Evolutionary conservation across 768 basidiomycete genomes (phyloP).

Genomic region (Naganishia vaughanmartiniae): DNA sequence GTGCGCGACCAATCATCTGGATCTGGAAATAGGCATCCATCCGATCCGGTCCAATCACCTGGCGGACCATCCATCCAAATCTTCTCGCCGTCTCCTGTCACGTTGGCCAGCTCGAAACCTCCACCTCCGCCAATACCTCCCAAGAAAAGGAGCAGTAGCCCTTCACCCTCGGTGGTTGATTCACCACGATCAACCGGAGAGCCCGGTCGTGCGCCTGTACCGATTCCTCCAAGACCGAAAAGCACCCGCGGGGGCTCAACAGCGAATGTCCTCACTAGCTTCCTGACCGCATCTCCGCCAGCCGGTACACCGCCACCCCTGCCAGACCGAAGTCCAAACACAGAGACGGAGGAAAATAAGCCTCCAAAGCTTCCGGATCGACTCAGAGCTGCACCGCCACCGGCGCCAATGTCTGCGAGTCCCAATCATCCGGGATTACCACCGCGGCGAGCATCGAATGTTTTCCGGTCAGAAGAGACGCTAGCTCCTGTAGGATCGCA

Average conservation of each 20-base stretch:
- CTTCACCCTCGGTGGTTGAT: not conserved
- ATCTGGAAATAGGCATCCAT: not conserved
- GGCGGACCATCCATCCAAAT: not conserved
- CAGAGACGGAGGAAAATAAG: not conserved
- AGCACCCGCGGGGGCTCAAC: not conserved
- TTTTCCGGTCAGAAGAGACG: not conserved
- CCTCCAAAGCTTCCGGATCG: not conserved
- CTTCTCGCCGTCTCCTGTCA: not conserved
- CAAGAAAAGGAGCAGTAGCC: not conserved
- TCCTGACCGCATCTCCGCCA: not conserved
- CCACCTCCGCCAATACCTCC: slow-evolving; percentile 6
- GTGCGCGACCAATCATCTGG: not conserved
- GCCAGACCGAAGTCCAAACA: not conserved
- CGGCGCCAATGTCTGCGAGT: not conserved
- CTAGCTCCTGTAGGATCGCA: not conserved
- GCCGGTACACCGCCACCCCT: not conserved
- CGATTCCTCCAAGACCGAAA: not conserved
- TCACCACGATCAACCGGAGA: not conserved
- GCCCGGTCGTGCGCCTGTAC: not conserved
- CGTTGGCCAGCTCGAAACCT: not conserved
- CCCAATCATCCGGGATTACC: not conserved
- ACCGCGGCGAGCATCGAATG: not conserved
- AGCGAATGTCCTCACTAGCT: not conserved
- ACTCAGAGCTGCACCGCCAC: not conserved
- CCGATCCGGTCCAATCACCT: too few species aligned